Percentiles rank a stretch among this genome's conserved stretches.
Conservation (phyloP, 1,139 yeast genomes). For the Blastobotrys arbuscula region DNA sequence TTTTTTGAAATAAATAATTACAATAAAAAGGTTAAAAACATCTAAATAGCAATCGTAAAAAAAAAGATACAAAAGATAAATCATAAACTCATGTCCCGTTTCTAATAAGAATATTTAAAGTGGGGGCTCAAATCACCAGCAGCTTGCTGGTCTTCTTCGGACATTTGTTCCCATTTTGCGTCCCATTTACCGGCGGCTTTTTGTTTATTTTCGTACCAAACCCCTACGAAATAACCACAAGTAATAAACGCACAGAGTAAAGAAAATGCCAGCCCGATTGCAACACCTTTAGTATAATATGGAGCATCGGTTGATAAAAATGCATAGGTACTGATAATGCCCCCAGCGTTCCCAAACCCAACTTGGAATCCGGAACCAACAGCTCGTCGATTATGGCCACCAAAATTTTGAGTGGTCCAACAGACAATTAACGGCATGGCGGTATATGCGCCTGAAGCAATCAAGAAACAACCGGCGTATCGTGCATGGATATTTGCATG, state of each 20-base stretch:
- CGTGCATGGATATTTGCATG: conserved; percentile 37
- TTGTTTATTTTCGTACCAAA: conserved; percentile 34
- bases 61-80: too few species aligned
- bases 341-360: conserved; percentile 82
- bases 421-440: conserved; percentile 74
- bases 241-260: conserved; percentile 46
- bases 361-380: conserved; percentile 73
- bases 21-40: too few species aligned
- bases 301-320: conserved; percentile 58
- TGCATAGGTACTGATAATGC: conserved; percentile 53
- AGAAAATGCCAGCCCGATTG: conserved; percentile 50
- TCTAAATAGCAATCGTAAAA: too few species aligned
- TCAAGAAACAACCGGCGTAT: conserved; percentile 67
- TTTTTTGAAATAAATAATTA: too few species aligned
- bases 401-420: conserved; percentile 63
- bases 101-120: conserved; percentile 44
- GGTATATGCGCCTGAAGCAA: conserved; percentile 60
- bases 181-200: conserved; percentile 32
- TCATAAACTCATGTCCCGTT: too few species aligned
- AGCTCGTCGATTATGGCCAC: conserved; percentile 65
- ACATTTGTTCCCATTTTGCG: conserved; percentile 40
- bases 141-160: conserved; percentile 42
- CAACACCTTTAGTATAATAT: conserved; percentile 51
- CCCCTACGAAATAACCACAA: conserved; percentile 40
- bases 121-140: conserved; percentile 66